Evolutionary conservation across 176 grass and related monocot species (phyloP), one percentile per base, ranked within the genome.

Genomic region (Triticum timopheevii): DNA sequence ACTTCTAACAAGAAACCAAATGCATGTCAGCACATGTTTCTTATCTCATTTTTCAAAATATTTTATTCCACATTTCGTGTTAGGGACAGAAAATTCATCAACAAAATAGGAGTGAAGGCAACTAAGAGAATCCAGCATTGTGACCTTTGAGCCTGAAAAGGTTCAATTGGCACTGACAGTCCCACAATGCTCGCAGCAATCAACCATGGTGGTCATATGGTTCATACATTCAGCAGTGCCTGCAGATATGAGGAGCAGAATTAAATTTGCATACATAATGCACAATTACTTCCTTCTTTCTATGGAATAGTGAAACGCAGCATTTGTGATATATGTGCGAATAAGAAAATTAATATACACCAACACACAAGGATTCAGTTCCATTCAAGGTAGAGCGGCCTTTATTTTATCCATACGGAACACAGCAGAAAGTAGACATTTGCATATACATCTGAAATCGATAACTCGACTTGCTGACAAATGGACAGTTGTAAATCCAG

Each of bases 41-140:
- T 61, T 56, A 52, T 87, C 16, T 31, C 28, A 76, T 42, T 17
- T 70, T 33, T 52, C 13, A 62, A 56, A 50, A 81, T 4, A 77
- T 40, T 31, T 54, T 91, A 84, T 91, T 69, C 16, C 36, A 50
- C 42, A n/a, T 81, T 78, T 77, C 38, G 8, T 81, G 17, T 77
- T 54, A 84, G 69, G 17, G 58, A 39, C 16, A 84, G 47, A 83
- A 3, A 76, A 87, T 7, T 50, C 81, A 47, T 69, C 62, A 61
- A 62, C 4, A 68, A 50, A 76, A 69, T 72, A 61, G 1, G 59
- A 45, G 68, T 58, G 59, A 84, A 74, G 20, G 79, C 45, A 68
- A 76, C 20, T 24, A 36, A 45, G 20, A 45, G 20, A n/a, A 56
- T 8, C 15, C 42, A 66, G 73, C 39, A 47, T 24, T 44, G 2